Base-by-base conservation (phyloP, 768 basidiomycete species). In the Mycena alexandri region DNA sequence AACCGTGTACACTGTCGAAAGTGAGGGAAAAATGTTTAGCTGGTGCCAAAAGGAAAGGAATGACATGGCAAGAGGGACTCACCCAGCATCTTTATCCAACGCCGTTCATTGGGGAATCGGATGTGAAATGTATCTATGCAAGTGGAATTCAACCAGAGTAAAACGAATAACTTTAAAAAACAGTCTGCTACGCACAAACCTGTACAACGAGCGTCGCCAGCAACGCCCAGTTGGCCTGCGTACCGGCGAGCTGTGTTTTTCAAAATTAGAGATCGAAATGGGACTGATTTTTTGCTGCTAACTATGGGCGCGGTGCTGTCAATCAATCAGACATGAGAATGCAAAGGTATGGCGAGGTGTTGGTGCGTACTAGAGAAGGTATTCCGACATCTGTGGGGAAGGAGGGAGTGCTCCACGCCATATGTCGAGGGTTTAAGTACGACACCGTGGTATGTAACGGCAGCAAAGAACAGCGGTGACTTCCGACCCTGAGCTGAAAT, bases 21-120 rank as follows among this genome's bases (percentile, higher is more conserved):
- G 14, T n/a, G n/a, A n/a, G n/a, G n/a, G n/a, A n/a, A n/a, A 34
- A 22, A 44, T 48, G 50, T 29, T 54, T 41, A 21, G 53, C 36
- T 41, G 17, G 41, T 10, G 44, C 47, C n/a, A n/a, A n/a, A n/a
- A n/a, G 17, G 24, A 24, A 61, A 51, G 46, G 34, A 25, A 61
- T 36, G 33, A 13, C n/a, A 38, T 41, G 38, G 48, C 19, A 44
- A 13, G 29, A 62, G 48, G 21, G 47, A 44, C 61, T 36, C 34
- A 62, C 61, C 61, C 14, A 62, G 21, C 8, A 43, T 29, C 50
- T 62, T 62, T 13, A 62, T 62, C 61, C 61, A 62, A 19, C 61
- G 47, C 22, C 61, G 34, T 25, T 62, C 61, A 25, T 62, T 62
- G 12, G 48, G 29, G 41, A 53, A 53, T 50, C 22, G 38, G 8